These are phyloP conservation scores for Pelargonium nanum DNA, from an alignment of 345 rosid genomes.

Conservation along the genomic window DNA sequence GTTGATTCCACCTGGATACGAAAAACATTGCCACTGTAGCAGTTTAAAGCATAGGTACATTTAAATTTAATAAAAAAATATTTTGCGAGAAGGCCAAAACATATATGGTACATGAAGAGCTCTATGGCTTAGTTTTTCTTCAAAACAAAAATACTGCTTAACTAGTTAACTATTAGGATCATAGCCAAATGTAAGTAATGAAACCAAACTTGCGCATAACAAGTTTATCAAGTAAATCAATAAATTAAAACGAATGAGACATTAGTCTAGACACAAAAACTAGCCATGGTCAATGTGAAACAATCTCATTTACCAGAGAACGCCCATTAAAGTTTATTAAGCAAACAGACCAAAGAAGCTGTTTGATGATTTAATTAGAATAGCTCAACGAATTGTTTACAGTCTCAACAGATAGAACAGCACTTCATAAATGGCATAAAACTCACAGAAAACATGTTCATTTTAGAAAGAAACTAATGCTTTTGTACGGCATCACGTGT, in stretches of 20 bases:
- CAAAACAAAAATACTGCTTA: no score
- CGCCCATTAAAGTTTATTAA: not conserved
- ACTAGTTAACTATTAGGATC: no score
- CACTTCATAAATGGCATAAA: not conserved
- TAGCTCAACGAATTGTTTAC: not conserved
- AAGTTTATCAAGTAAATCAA: not conserved
- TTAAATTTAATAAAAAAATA: no score
- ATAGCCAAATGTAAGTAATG: not conserved
- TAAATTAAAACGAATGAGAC: not conserved
- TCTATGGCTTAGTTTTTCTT: no score
- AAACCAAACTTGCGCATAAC: not conserved
- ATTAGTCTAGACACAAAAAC: not conserved
- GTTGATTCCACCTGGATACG: not conserved
- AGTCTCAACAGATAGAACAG: not conserved
- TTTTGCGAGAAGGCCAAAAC: not conserved
- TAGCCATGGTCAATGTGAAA: no score
- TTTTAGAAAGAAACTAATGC: not conserved
- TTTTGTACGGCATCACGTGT: not conserved
- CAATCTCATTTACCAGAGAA: no score
- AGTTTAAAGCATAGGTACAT: not conserved
- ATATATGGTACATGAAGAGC: not conserved
- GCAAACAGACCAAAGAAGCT: no score
- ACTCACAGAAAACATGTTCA: not conserved
- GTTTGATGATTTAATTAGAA: not conserved
- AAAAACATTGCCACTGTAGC: not conserved